These are phyloP conservation scores for Hordeum marinum DNA, from an alignment of 176 grass and related monocot species.

Conservation along the genomic window DNA sequence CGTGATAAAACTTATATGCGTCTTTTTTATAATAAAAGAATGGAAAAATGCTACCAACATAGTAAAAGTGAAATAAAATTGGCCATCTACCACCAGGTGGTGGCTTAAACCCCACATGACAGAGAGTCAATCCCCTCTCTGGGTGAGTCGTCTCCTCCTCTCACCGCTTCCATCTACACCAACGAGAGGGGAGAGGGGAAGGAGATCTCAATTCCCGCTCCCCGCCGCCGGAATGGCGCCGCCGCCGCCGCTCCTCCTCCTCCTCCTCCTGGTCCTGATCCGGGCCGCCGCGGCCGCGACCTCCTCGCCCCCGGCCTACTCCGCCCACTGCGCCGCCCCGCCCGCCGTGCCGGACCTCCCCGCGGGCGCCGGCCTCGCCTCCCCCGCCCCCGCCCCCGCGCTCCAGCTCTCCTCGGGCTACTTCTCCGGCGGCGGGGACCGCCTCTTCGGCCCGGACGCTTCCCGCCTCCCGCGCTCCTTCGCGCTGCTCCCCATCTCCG, in stretches of 20 bases:
- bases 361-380: neutral
- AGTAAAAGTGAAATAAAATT: too few species aligned
- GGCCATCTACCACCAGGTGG: neutral
- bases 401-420: conserved; percentile 57
- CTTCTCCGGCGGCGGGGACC: conserved; percentile 44
- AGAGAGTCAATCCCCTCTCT: conserved; percentile 10
- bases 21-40: neutral
- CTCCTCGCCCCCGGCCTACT: conserved; percentile 22
- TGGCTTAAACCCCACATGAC: neutral
- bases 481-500: conserved; percentile 40
- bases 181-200: neutral
- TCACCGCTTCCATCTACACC: neutral
- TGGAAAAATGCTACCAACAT: too few species aligned
- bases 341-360: conserved; percentile 28
- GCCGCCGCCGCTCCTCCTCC: neutral
- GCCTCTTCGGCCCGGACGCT: conserved; percentile 35
- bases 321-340: conserved; percentile 41
- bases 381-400: neutral
- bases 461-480: conserved; percentile 35
- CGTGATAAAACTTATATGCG: too few species aligned
- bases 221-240: conserved; percentile 36
- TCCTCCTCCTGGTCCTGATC: neutral
- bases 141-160: neutral
- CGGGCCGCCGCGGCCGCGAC: conserved; percentile 27
- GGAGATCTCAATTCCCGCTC: conserved; percentile 11